Conservation (phyloP, 129 eudicot genomes). For the Pseudognaphalium luteoalbum region DNA sequence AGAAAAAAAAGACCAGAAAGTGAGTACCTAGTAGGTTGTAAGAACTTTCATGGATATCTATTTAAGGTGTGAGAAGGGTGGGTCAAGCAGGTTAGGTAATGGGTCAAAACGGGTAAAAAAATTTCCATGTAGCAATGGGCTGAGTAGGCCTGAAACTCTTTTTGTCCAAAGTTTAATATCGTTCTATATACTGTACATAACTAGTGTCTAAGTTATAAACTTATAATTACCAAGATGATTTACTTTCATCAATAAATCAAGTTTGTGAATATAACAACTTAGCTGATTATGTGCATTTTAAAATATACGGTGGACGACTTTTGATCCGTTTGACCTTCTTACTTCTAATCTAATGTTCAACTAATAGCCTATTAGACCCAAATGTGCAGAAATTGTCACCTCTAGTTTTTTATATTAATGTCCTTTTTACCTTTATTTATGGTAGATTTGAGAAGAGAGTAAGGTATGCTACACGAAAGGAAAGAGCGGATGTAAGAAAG, state of each 20-base stretch:
- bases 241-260: neutral
- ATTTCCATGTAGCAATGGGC: neutral
- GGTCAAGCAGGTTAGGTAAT: neutral
- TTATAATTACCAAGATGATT: neutral
- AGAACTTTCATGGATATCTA: neutral
- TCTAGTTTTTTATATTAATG: neutral
- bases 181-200: too few species aligned
- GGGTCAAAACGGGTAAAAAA: neutral
- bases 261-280: neutral
- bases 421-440: neutral
- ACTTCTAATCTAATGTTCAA: neutral
- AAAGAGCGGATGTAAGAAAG: slow-evolving; percentile 84
- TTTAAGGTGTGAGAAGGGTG: neutral
- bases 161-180: neutral
- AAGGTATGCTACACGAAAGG: slow-evolving; percentile 80
- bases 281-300: neutral
- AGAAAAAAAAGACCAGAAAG: slow-evolving; percentile 84
- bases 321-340: neutral
- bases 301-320: neutral
- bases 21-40: slow-evolving; percentile 28
- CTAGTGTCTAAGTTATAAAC: neutral
- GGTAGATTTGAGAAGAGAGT: slow-evolving; percentile 80
- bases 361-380: neutral
- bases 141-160: too few species aligned
- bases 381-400: neutral